Percentiles rank a stretch among this genome's conserved stretches.
phyloP scores from a whole-genome alignment of 345 rosid species.

The Eucalyptus victrix region DNA sequence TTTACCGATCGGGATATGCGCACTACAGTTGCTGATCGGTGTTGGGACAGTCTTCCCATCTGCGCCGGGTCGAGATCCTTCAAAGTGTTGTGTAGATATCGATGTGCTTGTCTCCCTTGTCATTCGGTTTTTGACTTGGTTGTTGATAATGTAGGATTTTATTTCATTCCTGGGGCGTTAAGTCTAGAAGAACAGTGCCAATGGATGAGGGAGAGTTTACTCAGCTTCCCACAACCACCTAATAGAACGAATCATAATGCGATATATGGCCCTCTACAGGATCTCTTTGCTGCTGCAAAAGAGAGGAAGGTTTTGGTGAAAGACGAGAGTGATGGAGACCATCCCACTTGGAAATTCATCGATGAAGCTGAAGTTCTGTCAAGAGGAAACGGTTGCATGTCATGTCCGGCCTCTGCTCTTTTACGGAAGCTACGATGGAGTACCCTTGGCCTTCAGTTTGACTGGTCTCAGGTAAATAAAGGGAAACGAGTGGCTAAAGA shows the following conservation, averaged over 20 bases:
- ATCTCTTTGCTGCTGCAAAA: conserved; percentile 48
- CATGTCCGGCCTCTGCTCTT: conserved; percentile 33
- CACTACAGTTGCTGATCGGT: background rate
- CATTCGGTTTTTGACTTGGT: background rate
- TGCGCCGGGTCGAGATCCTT: background rate
- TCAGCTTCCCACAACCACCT: conserved; percentile 69
- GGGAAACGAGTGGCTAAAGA: background rate
- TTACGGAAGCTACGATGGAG: conserved; percentile 89
- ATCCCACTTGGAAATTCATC: conserved; percentile 40
- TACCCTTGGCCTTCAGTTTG: conserved; percentile 86
- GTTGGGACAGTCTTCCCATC: background rate
- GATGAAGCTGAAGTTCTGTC: conserved; percentile 15
- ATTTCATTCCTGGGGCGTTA: conserved; percentile 67
- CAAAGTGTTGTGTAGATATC: background rate
- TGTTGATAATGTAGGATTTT: conserved; percentile 44
- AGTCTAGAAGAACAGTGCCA: conserved; percentile 67
- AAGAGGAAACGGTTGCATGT: conserved; percentile 22
- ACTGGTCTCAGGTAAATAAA: conserved; percentile 73
- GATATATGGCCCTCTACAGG: conserved; percentile 57
- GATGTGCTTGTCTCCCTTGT: background rate
- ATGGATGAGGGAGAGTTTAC: conserved; percentile 78
- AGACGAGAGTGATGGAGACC: conserved; percentile 14
- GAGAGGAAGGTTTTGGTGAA: conserved; percentile 42
- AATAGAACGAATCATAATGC: conserved; percentile 91
- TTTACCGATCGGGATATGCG: background rate